These are phyloP conservation scores for Penicillium hesseltinei DNA, from an alignment of 2,329 filamentous ascomycete genomes.

Conservation along the genomic window DNA sequence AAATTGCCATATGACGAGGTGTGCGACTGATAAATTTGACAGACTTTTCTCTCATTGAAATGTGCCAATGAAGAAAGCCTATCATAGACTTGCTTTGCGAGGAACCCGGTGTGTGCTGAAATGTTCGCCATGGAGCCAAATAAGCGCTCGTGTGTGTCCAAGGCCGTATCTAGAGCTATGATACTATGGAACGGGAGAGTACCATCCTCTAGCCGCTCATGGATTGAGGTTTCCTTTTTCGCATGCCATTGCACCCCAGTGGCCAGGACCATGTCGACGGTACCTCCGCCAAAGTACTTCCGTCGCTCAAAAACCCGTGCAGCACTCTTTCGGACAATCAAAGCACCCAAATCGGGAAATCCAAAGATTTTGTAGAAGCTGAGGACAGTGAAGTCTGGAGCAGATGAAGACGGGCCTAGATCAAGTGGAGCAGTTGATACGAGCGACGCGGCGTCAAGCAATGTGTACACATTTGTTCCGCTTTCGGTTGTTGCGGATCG, in stretches of 20 bases:
- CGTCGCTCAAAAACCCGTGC: slow-evolving; percentile 63
- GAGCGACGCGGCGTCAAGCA: slow-evolving; percentile 81
- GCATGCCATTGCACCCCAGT: slow-evolving; percentile 80
- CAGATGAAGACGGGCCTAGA: slow-evolving; percentile 57
- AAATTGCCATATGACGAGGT: slow-evolving; percentile 44
- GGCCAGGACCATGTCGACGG: slow-evolving; percentile 83
- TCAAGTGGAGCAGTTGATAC: slow-evolving; percentile 75
- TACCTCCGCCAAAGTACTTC: slow-evolving; percentile 89
- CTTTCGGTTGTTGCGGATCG: slow-evolving; percentile 34
- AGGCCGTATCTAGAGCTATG: slow-evolving; percentile 72
- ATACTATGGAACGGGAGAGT: slow-evolving; percentile 90
- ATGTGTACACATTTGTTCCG: slow-evolving; percentile 56
- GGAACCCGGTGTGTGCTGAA: slow-evolving; percentile 66
- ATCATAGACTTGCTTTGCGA: slow-evolving; percentile 60
- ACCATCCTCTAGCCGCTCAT: slow-evolving; percentile 85
- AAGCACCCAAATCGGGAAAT: slow-evolving; percentile 83
- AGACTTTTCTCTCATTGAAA: slow-evolving; percentile 64
- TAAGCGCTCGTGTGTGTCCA: slow-evolving; percentile 65
- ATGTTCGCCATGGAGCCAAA: slow-evolving; percentile 71
- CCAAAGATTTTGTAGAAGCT: slow-evolving; percentile 99
- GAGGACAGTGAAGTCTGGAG: slow-evolving; percentile 81
- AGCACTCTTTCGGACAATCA: slow-evolving; percentile 75
- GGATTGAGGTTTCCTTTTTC: slow-evolving; percentile 67
- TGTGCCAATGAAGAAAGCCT: slow-evolving; percentile 64
- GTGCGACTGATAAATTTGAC: slow-evolving; percentile 60